Evolutionary conservation across 116 monocot genomes (phyloP).

Genomic region (Papilionanthe hybrid): DNA sequence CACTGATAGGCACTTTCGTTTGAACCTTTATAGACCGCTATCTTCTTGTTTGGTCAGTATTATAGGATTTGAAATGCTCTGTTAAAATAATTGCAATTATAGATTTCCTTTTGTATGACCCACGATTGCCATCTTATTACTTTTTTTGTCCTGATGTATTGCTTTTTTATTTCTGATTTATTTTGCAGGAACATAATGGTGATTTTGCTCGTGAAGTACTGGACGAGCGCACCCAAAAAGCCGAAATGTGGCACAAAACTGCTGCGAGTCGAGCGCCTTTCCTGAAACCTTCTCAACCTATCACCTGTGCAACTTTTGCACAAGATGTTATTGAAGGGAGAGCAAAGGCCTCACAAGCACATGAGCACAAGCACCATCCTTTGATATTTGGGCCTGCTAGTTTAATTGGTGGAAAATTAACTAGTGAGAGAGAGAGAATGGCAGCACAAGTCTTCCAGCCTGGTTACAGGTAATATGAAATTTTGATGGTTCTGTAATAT

Average conservation of each 20-base stretch:
- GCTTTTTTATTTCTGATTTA: not conserved
- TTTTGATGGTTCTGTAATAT: constrained; percentile 2
- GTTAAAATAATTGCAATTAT: not conserved
- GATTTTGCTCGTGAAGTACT: constrained; percentile 66
- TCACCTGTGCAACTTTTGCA: constrained; percentile 93
- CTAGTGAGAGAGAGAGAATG: constrained; percentile 79
- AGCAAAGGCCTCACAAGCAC: constrained; percentile 62
- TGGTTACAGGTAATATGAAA: constrained; percentile 57
- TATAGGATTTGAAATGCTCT: not conserved
- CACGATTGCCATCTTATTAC: not conserved
- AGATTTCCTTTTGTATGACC: not conserved
- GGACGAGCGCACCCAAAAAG: constrained; percentile 62
- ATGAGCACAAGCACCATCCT: constrained; percentile 89
- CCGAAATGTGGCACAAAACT: constrained; percentile 70
- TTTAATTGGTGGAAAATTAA: constrained; percentile 61
- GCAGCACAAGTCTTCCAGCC: constrained; percentile 95
- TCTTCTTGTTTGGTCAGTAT: not conserved
- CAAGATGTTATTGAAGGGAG: constrained; percentile 99
- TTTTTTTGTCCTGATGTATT: not conserved
- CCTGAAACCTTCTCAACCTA: constrained; percentile 70
- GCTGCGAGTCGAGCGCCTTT: constrained; percentile 56
- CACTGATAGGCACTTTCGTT: too few relatives aligned
- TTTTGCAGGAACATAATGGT: constrained; percentile 50
- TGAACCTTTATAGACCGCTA: too few relatives aligned
- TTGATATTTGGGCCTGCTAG: constrained; percentile 88